Percentiles rank a stretch among this genome's conserved stretches.
phyloP scores from a whole-genome alignment of 2,329 filamentous ascomycete species.

The Ambrosiella beaveri region DNA sequence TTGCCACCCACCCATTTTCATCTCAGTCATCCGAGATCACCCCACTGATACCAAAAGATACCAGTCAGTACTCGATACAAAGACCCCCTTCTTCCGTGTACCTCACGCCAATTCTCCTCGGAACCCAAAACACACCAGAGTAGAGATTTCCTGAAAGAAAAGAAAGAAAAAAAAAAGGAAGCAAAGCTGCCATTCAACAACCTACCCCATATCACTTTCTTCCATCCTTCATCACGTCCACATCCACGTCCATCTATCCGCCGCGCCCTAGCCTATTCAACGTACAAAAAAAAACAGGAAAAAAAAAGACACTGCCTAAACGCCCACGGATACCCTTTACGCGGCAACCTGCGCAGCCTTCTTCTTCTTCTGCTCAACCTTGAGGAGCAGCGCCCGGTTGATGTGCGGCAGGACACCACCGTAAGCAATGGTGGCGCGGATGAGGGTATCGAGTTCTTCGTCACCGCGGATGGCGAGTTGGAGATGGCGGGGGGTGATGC shows the following conservation, averaged over 20 bases:
- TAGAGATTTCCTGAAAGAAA: too few relatives aligned
- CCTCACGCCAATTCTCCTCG: too few relatives aligned
- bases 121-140: too few relatives aligned
- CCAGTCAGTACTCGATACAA: too few relatives aligned
- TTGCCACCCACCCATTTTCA: too few relatives aligned
- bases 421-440: constrained; percentile 93
- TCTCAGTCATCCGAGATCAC: too few relatives aligned
- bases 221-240: background rate
- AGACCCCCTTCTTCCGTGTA: too few relatives aligned
- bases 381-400: constrained; percentile 88
- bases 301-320: too few relatives aligned
- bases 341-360: constrained; percentile 20
- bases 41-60: too few relatives aligned
- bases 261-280: background rate
- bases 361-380: constrained; percentile 97
- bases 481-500: constrained; percentile 92
- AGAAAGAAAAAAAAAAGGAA: too few relatives aligned
- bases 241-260: background rate
- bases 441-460: constrained; percentile 93
- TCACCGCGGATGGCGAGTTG: constrained; percentile 97
- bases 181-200: background rate
- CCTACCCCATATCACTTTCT: background rate
- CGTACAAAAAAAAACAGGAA: background rate
- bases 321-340: background rate
- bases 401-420: constrained; percentile 97